Percentiles rank a stretch among this genome's conserved stretches.
phyloP scores from a whole-genome alignment of 768 basidiomycete genomes.

The Lactarius sp. region DNA sequence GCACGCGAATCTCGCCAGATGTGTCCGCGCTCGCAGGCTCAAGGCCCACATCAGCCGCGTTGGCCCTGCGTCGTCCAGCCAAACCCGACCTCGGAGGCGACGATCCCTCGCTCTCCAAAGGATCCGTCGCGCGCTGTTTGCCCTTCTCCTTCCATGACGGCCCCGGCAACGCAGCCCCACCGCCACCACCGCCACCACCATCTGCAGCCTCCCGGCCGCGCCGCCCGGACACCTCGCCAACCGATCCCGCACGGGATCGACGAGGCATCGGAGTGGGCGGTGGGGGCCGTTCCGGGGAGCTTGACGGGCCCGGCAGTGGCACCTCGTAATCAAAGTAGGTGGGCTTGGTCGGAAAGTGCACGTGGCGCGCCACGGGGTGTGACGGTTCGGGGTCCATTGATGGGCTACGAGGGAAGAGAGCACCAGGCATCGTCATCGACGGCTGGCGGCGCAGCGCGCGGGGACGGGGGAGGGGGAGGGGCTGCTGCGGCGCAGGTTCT shows the following conservation, averaged over 20 bases:
- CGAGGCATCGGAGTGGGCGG: neutral
- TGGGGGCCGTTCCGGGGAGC: neutral
- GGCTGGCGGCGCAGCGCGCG: constrained; percentile 37
- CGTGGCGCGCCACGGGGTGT: constrained; percentile 32
- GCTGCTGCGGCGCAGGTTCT: constrained; percentile 25
- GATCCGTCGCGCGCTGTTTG: constrained; percentile 26
- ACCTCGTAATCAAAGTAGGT: constrained; percentile 16
- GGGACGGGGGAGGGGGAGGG: constrained; percentile 34
- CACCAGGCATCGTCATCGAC: constrained; percentile 70
- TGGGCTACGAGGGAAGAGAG: constrained; percentile 68
- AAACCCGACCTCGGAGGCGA: constrained; percentile 2
- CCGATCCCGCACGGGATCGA: constrained; percentile 7
- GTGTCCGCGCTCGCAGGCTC: constrained; percentile 32
- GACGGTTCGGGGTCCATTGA: constrained; percentile 46
- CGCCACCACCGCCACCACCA: neutral
- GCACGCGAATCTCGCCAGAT: constrained; percentile 45
- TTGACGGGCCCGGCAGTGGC: constrained; percentile 12
- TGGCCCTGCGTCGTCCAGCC: neutral
- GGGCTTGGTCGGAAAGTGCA: constrained; percentile 35
- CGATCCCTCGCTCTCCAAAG: neutral
- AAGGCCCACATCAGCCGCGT: neutral
- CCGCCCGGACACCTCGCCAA: neutral
- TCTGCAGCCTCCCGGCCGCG: neutral
- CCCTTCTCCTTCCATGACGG: constrained; percentile 27
- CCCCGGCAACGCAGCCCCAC: neutral